A percentile compares a stretch with the other conserved stretches of the same genome.
Evolutionary conservation across 345 rosid species (phyloP).

Genomic region (Moricandia arvensis): DNA sequence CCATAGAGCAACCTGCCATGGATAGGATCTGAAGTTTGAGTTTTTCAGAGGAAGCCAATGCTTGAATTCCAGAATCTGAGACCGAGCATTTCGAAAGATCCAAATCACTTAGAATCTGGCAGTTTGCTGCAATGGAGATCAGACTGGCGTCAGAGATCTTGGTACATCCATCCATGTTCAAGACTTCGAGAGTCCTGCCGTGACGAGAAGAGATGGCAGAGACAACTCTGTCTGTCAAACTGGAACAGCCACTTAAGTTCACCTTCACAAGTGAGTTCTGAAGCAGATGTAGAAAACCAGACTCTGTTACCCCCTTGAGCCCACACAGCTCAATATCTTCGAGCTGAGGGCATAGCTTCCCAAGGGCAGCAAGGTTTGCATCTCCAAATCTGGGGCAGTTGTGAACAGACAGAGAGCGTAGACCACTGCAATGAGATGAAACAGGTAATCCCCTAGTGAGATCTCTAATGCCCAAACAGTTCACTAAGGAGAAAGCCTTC

Average conservation of each 20-base stretch:
- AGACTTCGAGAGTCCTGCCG: conserved; percentile 68
- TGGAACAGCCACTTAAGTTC: conserved; percentile 69
- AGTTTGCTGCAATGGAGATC: conserved; percentile 62
- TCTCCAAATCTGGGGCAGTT: conserved; percentile 94
- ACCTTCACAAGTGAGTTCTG: conserved; percentile 70
- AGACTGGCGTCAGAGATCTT: conserved; percentile 64
- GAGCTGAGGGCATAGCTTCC: conserved; percentile 71
- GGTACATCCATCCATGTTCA: conserved; percentile 74
- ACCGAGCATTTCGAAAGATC: conserved; percentile 70
- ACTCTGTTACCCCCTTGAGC: conserved; percentile 68
- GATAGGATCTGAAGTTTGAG: conserved; percentile 78
- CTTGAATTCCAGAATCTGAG: conserved; percentile 61
- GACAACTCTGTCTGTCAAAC: conserved; percentile 63
- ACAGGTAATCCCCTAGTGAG: conserved; percentile 40
- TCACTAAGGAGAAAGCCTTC: conserved; percentile 64
- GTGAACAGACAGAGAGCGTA: conserved; percentile 57
- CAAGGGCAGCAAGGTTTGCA: conserved; percentile 57
- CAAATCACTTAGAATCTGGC: conserved; percentile 70
- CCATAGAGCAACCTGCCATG: conserved; percentile 60
- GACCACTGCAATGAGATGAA: conserved; percentile 51
- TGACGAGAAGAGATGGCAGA: conserved; percentile 56
- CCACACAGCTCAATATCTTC: conserved; percentile 67
- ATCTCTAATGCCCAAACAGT: conserved; percentile 75
- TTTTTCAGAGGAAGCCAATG: conserved; percentile 51
- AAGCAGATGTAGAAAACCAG: conserved; percentile 60